phyloP scores from a whole-genome alignment of 805 yeast genomes.

The Nakazawaea peltata region DNA sequence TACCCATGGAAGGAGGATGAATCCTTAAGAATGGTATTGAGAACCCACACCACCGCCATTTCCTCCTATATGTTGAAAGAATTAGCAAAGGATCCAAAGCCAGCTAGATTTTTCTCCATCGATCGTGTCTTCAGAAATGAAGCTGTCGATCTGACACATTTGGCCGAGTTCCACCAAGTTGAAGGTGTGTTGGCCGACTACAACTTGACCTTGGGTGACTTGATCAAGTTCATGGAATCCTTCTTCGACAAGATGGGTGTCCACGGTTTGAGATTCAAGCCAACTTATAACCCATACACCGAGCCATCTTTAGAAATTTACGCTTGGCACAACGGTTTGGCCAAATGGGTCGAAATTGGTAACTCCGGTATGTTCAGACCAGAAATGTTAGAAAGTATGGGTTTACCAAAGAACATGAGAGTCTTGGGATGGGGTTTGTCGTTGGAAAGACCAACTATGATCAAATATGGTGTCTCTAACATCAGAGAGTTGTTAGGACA shows the following conservation, averaged over 20 bases:
- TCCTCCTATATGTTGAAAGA: constrained; percentile 82
- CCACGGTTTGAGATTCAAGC: constrained; percentile 88
- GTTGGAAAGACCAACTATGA: constrained; percentile 98
- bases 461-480: constrained; percentile 90
- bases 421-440: constrained; percentile 97
- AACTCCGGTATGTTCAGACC: constrained; percentile 99
- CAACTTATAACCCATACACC: constrained; percentile 98
- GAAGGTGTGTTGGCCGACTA: constrained; percentile 99
- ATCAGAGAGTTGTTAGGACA: constrained; percentile 97
- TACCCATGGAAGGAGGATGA: constrained; percentile 95
- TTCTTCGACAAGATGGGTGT: constrained; percentile 98
- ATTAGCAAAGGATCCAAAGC: constrained; percentile 82
- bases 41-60: constrained; percentile 97
- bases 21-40: constrained; percentile 81
- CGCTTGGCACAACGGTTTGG: constrained; percentile 91
- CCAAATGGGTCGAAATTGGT: constrained; percentile 98
- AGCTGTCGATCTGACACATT: constrained; percentile 98
- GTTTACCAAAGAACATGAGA: constrained; percentile 87
- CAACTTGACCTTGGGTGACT: constrained; percentile 87
- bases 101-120: constrained; percentile 87
- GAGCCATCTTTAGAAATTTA: constrained; percentile 98
- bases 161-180: constrained; percentile 98
- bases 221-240: constrained; percentile 97
- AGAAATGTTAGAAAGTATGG: constrained; percentile 98
- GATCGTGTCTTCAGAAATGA: constrained; percentile 99